A percentile compares a stretch with the other conserved stretches of the same genome.
phyloP scores from a whole-genome alignment of 148 eudicot species.

The Agrostemma githago region DNA sequence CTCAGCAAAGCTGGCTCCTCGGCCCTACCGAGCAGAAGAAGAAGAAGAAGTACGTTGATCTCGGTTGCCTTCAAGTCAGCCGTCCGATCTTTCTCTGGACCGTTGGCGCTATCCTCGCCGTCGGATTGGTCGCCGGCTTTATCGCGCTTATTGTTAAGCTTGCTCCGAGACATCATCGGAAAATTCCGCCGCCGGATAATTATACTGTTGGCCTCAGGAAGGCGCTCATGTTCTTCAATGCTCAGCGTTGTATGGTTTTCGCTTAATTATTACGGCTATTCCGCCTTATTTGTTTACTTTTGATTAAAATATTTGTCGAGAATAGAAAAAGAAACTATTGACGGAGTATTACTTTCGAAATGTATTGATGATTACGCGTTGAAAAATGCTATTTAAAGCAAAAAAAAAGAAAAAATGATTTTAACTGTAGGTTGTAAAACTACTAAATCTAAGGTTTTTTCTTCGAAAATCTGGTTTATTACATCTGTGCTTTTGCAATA shows the following conservation, averaged over 20 bases:
- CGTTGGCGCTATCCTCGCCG: constrained; percentile 59
- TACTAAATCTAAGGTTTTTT: too few species aligned
- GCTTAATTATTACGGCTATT: not conserved
- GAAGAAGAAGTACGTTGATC: constrained; percentile 88
- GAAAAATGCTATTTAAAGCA: not conserved
- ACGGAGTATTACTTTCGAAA: too few species aligned
- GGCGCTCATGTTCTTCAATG: constrained; percentile 95
- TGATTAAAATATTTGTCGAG: too few species aligned
- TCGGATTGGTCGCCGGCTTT: constrained; percentile 50
- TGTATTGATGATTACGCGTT: too few species aligned
- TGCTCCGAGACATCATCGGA: constrained; percentile 52
- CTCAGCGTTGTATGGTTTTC: constrained; percentile 63
- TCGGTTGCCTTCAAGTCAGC: constrained; percentile 76
- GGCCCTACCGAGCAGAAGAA: constrained; percentile 89
- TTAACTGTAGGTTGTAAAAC: too few species aligned
- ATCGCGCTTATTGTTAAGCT: constrained; percentile 60
- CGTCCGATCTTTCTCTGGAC: constrained; percentile 78
- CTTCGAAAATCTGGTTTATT: too few species aligned
- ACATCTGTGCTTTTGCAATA: too few species aligned
- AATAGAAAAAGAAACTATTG: not conserved
- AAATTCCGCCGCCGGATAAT: constrained; percentile 63
- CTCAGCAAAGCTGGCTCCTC: constrained; percentile 98
- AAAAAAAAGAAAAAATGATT: not conserved
- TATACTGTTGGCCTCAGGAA: constrained; percentile 68
- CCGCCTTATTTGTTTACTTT: not conserved